Evolutionary conservation across 495 filamentous ascomycete genomes (phyloP).

Genomic region (Wilcoxina mikolae): DNA sequence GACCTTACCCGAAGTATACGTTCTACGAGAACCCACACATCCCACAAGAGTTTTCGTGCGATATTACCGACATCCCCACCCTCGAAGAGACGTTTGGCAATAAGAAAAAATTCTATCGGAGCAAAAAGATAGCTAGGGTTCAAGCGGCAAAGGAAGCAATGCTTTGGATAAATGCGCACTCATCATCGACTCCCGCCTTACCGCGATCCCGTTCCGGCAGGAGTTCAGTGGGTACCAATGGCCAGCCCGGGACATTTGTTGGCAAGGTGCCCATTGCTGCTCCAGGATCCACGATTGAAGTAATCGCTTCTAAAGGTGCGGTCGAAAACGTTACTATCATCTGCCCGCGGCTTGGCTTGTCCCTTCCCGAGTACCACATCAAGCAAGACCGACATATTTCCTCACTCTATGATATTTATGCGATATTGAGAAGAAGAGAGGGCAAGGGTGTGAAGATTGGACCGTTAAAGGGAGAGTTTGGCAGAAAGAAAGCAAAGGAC

Average conservation of each 20-base stretch:
- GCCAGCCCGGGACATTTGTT: neutral
- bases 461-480: slow-evolving; percentile 18
- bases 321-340: slow-evolving; percentile 7
- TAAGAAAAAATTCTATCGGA: slow-evolving; percentile 22
- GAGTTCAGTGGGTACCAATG: neutral
- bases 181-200: neutral
- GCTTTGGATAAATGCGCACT: slow-evolving; percentile 11
- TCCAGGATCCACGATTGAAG: neutral
- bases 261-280: neutral
- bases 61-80: neutral
- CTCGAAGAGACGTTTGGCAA: slow-evolving; percentile 18
- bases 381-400: slow-evolving; percentile 11
- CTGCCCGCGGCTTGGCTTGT: slow-evolving; percentile 21
- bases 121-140: slow-evolving; percentile 21
- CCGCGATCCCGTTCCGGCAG: too few species aligned
- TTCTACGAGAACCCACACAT: neutral
- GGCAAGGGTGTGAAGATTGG: slow-evolving; percentile 20
- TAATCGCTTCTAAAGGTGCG: neutral
- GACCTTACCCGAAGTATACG: neutral
- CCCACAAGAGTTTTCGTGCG: slow-evolving; percentile 1
- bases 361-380: slow-evolving; percentile 20
- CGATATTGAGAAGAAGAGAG: slow-evolving; percentile 16
- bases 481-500: slow-evolving; percentile 25
- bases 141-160: slow-evolving; percentile 25
- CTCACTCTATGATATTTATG: slow-evolving; percentile 19